These are phyloP conservation scores for Geotrichum reessii DNA, from an alignment of 1,139 yeast species.

Conservation along the genomic window DNA sequence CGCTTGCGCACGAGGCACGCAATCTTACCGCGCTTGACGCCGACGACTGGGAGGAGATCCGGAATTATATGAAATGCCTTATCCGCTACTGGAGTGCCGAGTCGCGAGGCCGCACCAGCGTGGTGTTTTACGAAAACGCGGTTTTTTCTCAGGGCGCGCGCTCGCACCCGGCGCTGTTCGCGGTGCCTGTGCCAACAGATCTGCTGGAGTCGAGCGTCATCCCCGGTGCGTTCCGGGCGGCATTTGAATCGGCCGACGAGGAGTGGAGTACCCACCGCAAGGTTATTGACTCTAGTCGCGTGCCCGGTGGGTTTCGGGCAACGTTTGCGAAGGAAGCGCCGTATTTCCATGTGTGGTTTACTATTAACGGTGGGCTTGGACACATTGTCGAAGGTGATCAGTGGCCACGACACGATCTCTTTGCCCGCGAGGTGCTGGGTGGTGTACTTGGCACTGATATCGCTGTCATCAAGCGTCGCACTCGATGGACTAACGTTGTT, in stretches of 20 bases:
- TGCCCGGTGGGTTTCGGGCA: slow-evolving; percentile 36
- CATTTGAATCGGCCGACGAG: slow-evolving; percentile 38
- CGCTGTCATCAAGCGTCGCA: slow-evolving; percentile 31
- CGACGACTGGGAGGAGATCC: slow-evolving; percentile 44
- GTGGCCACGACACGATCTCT: slow-evolving; percentile 46
- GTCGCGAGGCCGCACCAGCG: slow-evolving; percentile 32
- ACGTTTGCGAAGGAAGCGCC: slow-evolving; percentile 46
- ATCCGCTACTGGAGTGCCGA: slow-evolving; percentile 38
- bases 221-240: slow-evolving; percentile 42
- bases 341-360: slow-evolving; percentile 48
- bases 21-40: slow-evolving; percentile 39
- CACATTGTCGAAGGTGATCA: slow-evolving; percentile 43
- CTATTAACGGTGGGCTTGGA: slow-evolving; percentile 45
- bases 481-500: slow-evolving; percentile 30
- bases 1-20: slow-evolving; percentile 41
- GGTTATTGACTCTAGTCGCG: slow-evolving; percentile 36
- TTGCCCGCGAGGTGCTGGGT: slow-evolving; percentile 45
- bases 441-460: slow-evolving; percentile 41
- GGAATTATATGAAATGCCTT: slow-evolving; percentile 42
- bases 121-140: slow-evolving; percentile 45
- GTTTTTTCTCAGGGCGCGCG: slow-evolving; percentile 24
- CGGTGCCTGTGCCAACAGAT: slow-evolving; percentile 41
- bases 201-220: slow-evolving; percentile 21
- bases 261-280: slow-evolving; percentile 42
- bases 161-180: slow-evolving; percentile 42